Evolutionary conservation across 805 yeast genomes (phyloP), one percentile per base, ranked within the genome.

Genomic region (Soucietia sequanensis): DNA sequence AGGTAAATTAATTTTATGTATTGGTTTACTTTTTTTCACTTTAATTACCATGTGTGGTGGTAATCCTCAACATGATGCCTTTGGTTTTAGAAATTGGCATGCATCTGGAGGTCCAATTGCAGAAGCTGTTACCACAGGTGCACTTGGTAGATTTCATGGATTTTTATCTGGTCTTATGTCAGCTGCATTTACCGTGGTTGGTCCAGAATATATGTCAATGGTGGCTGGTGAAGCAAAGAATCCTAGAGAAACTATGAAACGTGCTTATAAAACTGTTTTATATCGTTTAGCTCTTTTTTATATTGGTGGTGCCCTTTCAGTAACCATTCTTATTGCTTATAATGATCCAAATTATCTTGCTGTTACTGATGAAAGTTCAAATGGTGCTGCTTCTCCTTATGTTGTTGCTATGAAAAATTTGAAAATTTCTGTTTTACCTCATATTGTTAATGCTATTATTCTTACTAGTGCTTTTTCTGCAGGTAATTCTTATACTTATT

Each of bases 391-490:
- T 4, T 54, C 63, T 15, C 60, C 63, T 3, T 61, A 55, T 34
- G 60, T 61, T 23, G 49, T 59, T 12, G 41, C 48, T 2, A 87
- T 88, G 88, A 60, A 65, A 36, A 71, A 69, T 36, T 62, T 86
- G 50, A 73, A 76, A 1, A 82, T 88, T 35, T 75, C 66, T 22
- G 81, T 75, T 0, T 65, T 87, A 31, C 95, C 95, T 21, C 76
- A 81, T 50, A 71, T 88, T 41, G 88, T 89, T 38, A 89, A 89
- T 58, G 95, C 78, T 1, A 75, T 86, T 20, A 71, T 88, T 36
- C 68, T 88, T 35, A 69, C 86, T 4, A 75, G 93, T 1, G 84
- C 90, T 0, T 81, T 86, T 46, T 80, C 89, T 23, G 89, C 95
- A 2, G 95, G 95, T 34, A 86, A 86, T 56, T 83, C 91, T 2